Evolutionary conservation across 2,329 filamentous ascomycete species (phyloP), one percentile per base, ranked within the genome.

Genomic region (Epichloe festucae): DNA sequence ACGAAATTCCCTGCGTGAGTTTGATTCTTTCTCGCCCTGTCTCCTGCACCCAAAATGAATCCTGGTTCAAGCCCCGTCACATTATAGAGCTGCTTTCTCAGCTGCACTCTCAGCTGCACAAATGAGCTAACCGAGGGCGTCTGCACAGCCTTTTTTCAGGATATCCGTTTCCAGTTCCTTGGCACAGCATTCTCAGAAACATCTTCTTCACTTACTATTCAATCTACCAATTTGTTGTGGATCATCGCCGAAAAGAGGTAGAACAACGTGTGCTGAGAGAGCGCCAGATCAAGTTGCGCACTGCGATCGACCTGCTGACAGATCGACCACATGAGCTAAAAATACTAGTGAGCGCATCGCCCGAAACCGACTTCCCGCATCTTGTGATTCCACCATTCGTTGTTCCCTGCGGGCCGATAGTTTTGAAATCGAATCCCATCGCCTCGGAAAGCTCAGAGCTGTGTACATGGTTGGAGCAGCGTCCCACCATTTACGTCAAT

Each of bases 401-500:
- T 10, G 61, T 68, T 1, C 57, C 65, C 1, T 75, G 72, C 52
- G 74, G 74, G 0, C 75, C 74, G 0, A 74, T 77, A 10, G 56
- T 74, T 5, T 62, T 70, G 14, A 59, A 66, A 2, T 56, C 61
- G 0, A 71, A 75, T 34, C 62, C 17, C 17, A 43, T 17, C 11
- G 40, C 15, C 40, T 21, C 17, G 40, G 11, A 43, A 21, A 21
- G 17, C 17, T 14, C 68, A 0, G 64, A 67, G 21, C 60, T 77
- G 11, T 57, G 59, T 2, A 41, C 47, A 2, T 77, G 74, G 75
- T 61, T 77, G 3, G 53, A 57, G 0, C 57, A 60, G 2, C 62
- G 62, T 0, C 70, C 71, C 3, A 76, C 73, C 0, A 58, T 78
- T 0, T 64, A 74, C 14, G 64, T 78, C 35, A 75, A 73, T 53